These are phyloP conservation scores for Typha latifolia DNA, from an alignment of 176 grass and related monocot genomes.

Conservation along the genomic window DNA sequence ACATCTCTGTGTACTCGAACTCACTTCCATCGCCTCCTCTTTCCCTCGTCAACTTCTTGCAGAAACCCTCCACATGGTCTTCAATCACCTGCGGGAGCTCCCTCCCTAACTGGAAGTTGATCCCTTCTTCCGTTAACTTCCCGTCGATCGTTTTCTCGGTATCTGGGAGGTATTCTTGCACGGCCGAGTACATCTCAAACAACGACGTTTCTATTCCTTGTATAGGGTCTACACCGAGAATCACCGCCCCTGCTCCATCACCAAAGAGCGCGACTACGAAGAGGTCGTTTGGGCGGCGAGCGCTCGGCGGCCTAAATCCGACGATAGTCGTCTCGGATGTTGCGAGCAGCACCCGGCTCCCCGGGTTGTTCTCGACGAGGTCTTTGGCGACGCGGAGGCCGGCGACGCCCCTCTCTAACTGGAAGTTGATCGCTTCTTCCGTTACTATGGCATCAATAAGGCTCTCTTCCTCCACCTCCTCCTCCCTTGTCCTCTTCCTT, in stretches of 20 bases:
- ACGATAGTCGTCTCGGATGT: conserved; percentile 75
- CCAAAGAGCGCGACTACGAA: conserved; percentile 73
- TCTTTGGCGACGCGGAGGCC: conserved; percentile 72
- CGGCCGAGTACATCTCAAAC: conserved; percentile 50
- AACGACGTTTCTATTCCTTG: conserved; percentile 25
- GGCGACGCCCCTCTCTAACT: no score
- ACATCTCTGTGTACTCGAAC: conserved; percentile 39
- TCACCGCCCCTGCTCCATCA: conserved; percentile 48
- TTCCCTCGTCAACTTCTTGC: conserved; percentile 53
- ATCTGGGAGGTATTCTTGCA: conserved; percentile 49
- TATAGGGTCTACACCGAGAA: conserved; percentile 42
- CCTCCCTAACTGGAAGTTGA: conserved; percentile 68
- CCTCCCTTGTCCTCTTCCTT: conserved; percentile 32
- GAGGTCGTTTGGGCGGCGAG: conserved; percentile 64
- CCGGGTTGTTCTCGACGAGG: conserved; percentile 48
- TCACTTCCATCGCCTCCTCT: background rate
- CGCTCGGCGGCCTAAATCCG: conserved; percentile 62
- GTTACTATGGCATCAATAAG: background rate
- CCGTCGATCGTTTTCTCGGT: conserved; percentile 68
- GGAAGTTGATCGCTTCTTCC: no score
- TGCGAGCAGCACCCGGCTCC: conserved; percentile 50
- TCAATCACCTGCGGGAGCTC: conserved; percentile 77
- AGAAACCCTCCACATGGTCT: conserved; percentile 55
- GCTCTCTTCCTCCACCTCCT: background rate
- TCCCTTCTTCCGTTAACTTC: conserved; percentile 60